phyloP scores from a whole-genome alignment of 2,329 filamentous ascomycete species.

The Grosmannia clavigera region DNA sequence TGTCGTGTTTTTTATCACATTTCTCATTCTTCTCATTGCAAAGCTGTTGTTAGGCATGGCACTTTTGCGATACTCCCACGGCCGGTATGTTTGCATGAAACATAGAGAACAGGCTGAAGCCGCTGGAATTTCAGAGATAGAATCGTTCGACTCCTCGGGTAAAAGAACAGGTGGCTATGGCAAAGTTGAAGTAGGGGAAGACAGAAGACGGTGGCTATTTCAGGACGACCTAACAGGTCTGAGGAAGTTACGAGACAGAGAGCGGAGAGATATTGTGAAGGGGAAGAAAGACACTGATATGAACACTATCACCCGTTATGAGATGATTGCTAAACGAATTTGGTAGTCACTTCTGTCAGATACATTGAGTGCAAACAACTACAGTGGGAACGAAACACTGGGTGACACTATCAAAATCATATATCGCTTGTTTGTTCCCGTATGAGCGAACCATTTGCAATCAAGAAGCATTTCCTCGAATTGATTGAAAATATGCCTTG shows the following conservation, averaged over 20 bases:
- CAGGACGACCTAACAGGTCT: slow-evolving; percentile 67
- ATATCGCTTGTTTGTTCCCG: not conserved
- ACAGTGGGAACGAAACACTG: not conserved
- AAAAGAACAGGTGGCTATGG: slow-evolving; percentile 72
- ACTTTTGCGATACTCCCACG: slow-evolving; percentile 65
- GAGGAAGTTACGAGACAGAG: slow-evolving; percentile 47
- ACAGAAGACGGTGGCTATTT: slow-evolving; percentile 76
- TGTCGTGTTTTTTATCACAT: slow-evolving; percentile 72
- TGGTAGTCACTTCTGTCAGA: slow-evolving; percentile 45
- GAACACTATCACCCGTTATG: slow-evolving; percentile 65
- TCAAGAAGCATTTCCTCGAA: not conserved
- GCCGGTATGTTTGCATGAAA: slow-evolving; percentile 74
- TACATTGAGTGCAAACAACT: not conserved
- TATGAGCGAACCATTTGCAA: not conserved
- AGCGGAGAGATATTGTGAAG: slow-evolving; percentile 49
- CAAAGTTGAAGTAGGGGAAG: slow-evolving; percentile 77
- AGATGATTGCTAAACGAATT: slow-evolving; percentile 93
- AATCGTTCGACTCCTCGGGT: slow-evolving; percentile 55
- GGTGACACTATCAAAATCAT: not conserved
- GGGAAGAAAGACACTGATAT: slow-evolving; percentile 44
- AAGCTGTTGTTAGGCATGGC: slow-evolving; percentile 85
- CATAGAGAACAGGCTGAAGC: slow-evolving; percentile 43
- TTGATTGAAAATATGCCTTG: slow-evolving; percentile 44
- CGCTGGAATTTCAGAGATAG: slow-evolving; percentile 32
- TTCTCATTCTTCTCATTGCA: slow-evolving; percentile 69